Evolutionary conservation across 306 rosid genomes (phyloP).

Genomic region (Cucurbita argyrosperma): DNA sequence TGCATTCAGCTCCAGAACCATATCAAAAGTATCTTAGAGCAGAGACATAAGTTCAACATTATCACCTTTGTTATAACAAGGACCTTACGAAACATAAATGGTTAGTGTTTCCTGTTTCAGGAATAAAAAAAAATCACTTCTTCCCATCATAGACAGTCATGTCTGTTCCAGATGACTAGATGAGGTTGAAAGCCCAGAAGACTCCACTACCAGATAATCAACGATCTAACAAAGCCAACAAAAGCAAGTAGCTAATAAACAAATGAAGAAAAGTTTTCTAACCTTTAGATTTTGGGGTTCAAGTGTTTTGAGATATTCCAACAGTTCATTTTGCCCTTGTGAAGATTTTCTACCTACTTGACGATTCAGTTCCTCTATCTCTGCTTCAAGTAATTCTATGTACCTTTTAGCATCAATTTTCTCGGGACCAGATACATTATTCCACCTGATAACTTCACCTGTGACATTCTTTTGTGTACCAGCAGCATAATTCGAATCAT

Average conservation of each 20-base stretch:
- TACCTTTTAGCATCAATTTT: conserved; percentile 83
- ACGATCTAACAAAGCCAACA: not conserved
- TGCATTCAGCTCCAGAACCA: not conserved
- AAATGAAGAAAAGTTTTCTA: conserved; percentile 7
- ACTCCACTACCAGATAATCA: not conserved
- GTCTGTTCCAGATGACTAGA: not conserved
- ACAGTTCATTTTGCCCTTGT: conserved; percentile 67
- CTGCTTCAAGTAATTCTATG: conserved; percentile 89
- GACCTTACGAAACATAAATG: not conserved
- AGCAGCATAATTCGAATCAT: conserved; percentile 68
- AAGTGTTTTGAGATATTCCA: conserved; percentile 87
- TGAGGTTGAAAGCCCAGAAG: not conserved
- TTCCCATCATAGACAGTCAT: not conserved
- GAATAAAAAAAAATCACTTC: not conserved
- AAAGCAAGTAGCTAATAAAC: not conserved
- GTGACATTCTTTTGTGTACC: conserved; percentile 92
- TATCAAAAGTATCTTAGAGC: not conserved
- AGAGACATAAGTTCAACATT: not conserved
- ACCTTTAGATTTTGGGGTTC: conserved; percentile 94
- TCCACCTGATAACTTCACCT: conserved; percentile 96
- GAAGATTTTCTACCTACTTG: conserved; percentile 74
- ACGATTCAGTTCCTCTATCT: conserved; percentile 81
- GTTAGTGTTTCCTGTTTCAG: not conserved
- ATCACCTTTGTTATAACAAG: not conserved
- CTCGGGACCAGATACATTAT: conserved; percentile 73